Conservation (phyloP, 2,329 filamentous ascomycete genomes). For the Aureobasidium musti region DNA sequence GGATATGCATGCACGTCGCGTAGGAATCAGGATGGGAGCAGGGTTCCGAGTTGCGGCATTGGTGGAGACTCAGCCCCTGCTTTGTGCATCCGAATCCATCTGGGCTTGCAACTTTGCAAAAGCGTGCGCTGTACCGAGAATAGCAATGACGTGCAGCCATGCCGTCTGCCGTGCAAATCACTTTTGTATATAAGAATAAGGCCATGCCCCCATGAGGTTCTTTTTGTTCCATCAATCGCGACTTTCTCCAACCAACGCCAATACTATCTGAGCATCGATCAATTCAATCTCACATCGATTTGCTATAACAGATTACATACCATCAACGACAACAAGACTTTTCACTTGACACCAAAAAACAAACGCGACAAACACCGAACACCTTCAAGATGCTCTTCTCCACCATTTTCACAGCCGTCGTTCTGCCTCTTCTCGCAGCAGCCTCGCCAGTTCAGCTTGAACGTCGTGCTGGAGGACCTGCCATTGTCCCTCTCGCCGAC, state of each 20-base stretch:
- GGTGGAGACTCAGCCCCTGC: slow-evolving; percentile 18
- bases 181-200: neutral
- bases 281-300: slow-evolving; percentile 7
- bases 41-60: slow-evolving; percentile 16
- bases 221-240: slow-evolving; percentile 7
- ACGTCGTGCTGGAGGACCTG: slow-evolving; percentile 43
- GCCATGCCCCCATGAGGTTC: neutral
- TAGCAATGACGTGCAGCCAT: slow-evolving; percentile 27
- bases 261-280: neutral
- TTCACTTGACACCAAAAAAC: neutral
- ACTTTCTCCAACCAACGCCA: slow-evolving; percentile 9
- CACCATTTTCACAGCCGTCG: slow-evolving; percentile 13
- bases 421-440: slow-evolving; percentile 21
- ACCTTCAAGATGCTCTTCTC: slow-evolving; percentile 26
- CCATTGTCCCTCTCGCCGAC: slow-evolving; percentile 40
- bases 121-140: slow-evolving; percentile 25
- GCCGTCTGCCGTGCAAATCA: slow-evolving; percentile 4
- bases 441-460: slow-evolving; percentile 26
- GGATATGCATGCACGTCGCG: slow-evolving; percentile 17
- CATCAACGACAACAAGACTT: neutral
- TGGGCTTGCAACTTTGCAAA: neutral
- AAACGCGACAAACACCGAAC: neutral
- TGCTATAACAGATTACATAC: neutral
- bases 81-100: slow-evolving; percentile 13
- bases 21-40: slow-evolving; percentile 12